Conservation (phyloP, 805 yeast genomes). For the Starmerella floris region DNA sequence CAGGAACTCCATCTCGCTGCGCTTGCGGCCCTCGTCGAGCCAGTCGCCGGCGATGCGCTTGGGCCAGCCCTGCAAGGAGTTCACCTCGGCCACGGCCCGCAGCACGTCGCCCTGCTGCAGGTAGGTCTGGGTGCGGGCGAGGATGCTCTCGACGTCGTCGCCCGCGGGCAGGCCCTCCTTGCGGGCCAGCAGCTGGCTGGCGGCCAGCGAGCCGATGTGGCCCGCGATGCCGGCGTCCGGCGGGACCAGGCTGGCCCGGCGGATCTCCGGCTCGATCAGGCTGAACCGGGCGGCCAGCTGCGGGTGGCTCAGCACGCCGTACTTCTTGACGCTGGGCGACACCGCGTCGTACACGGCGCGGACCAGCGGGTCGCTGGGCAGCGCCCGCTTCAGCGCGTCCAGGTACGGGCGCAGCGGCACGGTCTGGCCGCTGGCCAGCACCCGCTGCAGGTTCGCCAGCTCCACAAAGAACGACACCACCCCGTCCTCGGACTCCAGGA, state of each 20-base stretch:
- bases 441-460: slow-evolving; percentile 32
- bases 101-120: slow-evolving; percentile 65
- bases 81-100: slow-evolving; percentile 84
- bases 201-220: slow-evolving; percentile 65
- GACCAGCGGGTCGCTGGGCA: slow-evolving; percentile 39
- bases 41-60: slow-evolving; percentile 82
- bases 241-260: slow-evolving; percentile 78
- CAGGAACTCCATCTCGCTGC: slow-evolving; percentile 75
- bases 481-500: slow-evolving; percentile 30
- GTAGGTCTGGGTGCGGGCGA: slow-evolving; percentile 70
- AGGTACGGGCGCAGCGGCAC: slow-evolving; percentile 29
- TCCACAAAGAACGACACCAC: slow-evolving; percentile 35
- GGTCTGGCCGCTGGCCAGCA: slow-evolving; percentile 29
- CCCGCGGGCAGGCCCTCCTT: slow-evolving; percentile 72
- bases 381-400: slow-evolving; percentile 27
- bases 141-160: slow-evolving; percentile 74
- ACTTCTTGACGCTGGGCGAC: slow-evolving; percentile 33
- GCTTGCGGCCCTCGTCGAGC: slow-evolving; percentile 78
- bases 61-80: slow-evolving; percentile 83
- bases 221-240: slow-evolving; percentile 94
- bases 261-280: slow-evolving; percentile 67
- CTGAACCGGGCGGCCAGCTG: slow-evolving; percentile 74
- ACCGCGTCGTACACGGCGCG: slow-evolving; percentile 36
- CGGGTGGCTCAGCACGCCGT: slow-evolving; percentile 59
- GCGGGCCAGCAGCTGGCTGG: slow-evolving; percentile 60